These are phyloP conservation scores for Hygrophorus russula DNA, from an alignment of 768 basidiomycete genomes.

Conservation along the genomic window DNA sequence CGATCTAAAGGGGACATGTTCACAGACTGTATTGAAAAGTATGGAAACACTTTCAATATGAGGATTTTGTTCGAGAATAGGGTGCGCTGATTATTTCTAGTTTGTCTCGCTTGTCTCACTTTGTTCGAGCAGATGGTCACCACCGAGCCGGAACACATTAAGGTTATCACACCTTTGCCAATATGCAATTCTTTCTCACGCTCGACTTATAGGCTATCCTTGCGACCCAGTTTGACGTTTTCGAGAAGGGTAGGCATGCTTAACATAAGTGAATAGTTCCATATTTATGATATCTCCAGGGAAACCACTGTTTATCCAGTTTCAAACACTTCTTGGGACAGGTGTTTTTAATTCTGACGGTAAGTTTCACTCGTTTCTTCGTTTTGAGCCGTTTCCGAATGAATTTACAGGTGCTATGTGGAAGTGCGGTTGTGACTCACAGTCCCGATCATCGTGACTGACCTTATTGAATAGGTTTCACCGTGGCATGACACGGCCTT, in stretches of 20 bases:
- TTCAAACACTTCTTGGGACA: constrained; percentile 32
- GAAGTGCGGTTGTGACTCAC: background rate
- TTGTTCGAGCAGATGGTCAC: constrained; percentile 25
- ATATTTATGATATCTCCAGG: constrained; percentile 9
- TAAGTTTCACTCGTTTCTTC: constrained; percentile 11
- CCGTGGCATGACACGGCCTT: constrained; percentile 56
- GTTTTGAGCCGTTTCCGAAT: background rate
- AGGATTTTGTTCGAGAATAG: constrained; percentile 20
- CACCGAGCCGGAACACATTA: constrained; percentile 35
- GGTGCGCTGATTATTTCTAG: constrained; percentile 10
- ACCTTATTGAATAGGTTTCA: background rate
- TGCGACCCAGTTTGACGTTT: constrained; percentile 34
- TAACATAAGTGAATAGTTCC: constrained; percentile 3
- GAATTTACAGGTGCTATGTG: background rate
- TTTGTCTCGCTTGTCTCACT: background rate
- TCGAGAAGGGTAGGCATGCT: constrained; percentile 26
- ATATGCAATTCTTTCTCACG: background rate
- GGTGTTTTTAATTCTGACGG: constrained; percentile 56
- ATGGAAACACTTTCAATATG: constrained; percentile 16
- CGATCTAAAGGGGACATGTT: constrained; percentile 19
- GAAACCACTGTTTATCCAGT: constrained; percentile 13
- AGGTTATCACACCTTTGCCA: too few relatives aligned
- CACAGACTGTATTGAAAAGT: constrained; percentile 9
- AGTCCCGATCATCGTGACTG: background rate
- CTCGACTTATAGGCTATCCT: constrained; percentile 22